Evolutionary conservation across 805 yeast genomes (phyloP), one percentile per base, ranked within the genome.

Genomic region (Nakazawaea ambrosiae): DNA sequence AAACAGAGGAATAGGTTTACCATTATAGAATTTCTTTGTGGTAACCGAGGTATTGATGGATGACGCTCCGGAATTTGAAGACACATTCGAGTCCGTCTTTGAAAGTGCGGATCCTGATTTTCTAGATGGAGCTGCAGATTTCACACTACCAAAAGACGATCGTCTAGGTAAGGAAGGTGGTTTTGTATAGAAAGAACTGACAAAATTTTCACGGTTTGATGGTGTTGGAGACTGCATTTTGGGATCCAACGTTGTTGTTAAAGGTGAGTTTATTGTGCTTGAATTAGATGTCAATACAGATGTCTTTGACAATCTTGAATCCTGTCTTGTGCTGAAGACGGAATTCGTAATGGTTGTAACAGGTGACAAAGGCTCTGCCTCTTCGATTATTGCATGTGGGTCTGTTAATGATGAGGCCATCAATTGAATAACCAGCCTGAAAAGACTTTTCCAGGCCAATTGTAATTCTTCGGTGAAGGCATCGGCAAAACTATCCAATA

Each of bases 401-500:
- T n/a, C n/a, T n/a, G n/a, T n/a, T n/a, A n/a, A n/a, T n/a, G n/a
- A n/a, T n/a, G n/a, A n/a, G n/a, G n/a, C 27, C 12, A 33, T 33
- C 14, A 29, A 6, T 6, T 33, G 31, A 3, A 8, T 19, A n/a
- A 33, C n/a, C 10, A 33, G 7, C 2, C 15, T 17, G 17, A 38
- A 23, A 15, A 27, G 29, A 4, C 27, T 27, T 12, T 11, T 33
- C 41, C 41, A 38, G 4, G 23, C 20, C 15, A 17, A 10, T 38
- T 38, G 41, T 20, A 38, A 28, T 8, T 33, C 34, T 4, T 18
- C 22, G 11, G 23, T 19, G 27, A 33, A 38, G 2, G 36, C 33
- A 29, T 38, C 41, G 5, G 41, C 41, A 25, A 38, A 38, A 20
- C 37, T 38, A 25, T 38, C 41, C 25, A 38, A 33, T 20, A 38